Conservation (phyloP, 2,329 filamentous ascomycete genomes). For the Acephala macrosclerotiorum region DNA sequence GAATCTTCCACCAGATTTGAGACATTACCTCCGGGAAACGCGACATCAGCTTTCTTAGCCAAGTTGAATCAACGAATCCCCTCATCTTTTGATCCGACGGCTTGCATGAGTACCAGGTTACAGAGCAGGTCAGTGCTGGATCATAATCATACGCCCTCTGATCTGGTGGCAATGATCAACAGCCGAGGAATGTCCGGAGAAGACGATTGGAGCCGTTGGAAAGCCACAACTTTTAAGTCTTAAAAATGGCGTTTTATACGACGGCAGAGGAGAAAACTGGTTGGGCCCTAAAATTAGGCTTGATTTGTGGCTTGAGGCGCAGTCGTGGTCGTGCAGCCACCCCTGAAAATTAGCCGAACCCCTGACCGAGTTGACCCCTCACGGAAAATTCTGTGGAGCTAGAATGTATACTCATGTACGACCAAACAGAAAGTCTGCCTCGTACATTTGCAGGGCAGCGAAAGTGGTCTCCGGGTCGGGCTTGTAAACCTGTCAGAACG, state of each 20-base stretch:
- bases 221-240: slow-evolving; percentile 1
- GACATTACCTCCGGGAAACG: neutral
- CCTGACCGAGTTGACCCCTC: neutral
- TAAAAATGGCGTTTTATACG: neutral
- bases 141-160: neutral
- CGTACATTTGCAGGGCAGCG: neutral
- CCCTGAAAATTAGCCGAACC: neutral
- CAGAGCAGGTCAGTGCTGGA: neutral
- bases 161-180: neutral
- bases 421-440: slow-evolving; percentile 13
- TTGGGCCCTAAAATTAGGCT: slow-evolving; percentile 20
- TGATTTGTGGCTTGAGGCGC: slow-evolving; percentile 18
- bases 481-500: neutral
- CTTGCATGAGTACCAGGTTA: slow-evolving; percentile 13
- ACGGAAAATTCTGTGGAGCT: neutral
- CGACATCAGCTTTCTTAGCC: neutral
- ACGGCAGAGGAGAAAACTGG: neutral
- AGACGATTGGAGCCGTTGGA: slow-evolving; percentile 8
- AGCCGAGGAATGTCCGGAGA: neutral
- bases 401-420: neutral
- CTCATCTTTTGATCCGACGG: neutral
- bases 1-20: neutral
- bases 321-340: slow-evolving; percentile 2
- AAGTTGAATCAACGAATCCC: neutral
- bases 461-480: neutral